phyloP scores from a whole-genome alignment of 2,329 filamentous ascomycete species.

The Apiospora sp. region DNA sequence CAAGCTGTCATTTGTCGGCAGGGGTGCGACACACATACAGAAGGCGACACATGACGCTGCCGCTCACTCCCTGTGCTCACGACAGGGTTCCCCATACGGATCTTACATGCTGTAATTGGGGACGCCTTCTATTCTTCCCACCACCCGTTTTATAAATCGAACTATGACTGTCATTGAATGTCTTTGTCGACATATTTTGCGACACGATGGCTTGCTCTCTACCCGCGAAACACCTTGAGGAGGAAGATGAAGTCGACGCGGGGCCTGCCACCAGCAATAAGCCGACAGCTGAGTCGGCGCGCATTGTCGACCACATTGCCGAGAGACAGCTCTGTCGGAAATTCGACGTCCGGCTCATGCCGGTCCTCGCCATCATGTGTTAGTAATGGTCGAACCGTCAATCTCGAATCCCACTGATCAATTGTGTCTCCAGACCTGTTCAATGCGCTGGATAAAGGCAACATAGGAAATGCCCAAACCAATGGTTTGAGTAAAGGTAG shows the following conservation, averaged over 20 bases:
- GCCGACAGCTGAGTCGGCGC: constrained; percentile 34
- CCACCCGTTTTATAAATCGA: too few species aligned
- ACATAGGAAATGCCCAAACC: constrained; percentile 65
- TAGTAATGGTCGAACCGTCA: constrained; percentile 26
- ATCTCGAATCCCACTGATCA: neutral
- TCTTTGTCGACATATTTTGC: neutral
- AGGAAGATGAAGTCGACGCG: neutral
- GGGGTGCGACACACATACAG: neutral
- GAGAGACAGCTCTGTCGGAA: constrained; percentile 61
- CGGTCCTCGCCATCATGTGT: constrained; percentile 61
- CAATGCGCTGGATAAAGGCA: constrained; percentile 59
- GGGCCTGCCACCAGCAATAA: neutral
- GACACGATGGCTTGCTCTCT: neutral
- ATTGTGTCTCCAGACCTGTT: constrained; percentile 44
- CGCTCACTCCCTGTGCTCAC: neutral
- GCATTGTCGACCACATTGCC: constrained; percentile 50
- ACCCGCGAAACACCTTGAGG: neutral
- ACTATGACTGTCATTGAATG: neutral
- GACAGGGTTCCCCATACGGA: constrained; percentile 13
- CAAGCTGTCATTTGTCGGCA: neutral
- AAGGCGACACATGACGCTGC: neutral
- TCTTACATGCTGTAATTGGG: neutral
- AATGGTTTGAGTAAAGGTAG: constrained; percentile 51
- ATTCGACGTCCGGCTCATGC: constrained; percentile 62
- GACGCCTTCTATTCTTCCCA: neutral